phyloP scores from a whole-genome alignment of 2,329 filamentous ascomycete species.

The Blumeriella jaapii region DNA sequence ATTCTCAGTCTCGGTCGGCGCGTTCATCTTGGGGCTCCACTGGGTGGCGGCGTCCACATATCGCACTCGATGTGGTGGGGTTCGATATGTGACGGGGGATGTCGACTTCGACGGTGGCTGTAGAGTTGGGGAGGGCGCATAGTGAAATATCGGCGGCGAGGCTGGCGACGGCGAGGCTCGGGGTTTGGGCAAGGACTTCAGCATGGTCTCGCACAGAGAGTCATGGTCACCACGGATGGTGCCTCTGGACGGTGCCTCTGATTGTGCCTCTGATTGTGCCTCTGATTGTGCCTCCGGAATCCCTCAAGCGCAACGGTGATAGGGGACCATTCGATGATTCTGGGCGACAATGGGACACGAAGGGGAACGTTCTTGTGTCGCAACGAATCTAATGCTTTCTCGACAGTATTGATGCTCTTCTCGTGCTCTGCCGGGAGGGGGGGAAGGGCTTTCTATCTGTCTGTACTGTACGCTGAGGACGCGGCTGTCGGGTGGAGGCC shows the following conservation, averaged over 20 bases:
- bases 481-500: too few species aligned
- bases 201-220: slow-evolving; percentile 20
- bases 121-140: slow-evolving; percentile 21
- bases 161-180: slow-evolving; percentile 22
- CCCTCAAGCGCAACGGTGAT: too few species aligned
- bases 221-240: slow-evolving; percentile 16
- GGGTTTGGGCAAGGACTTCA: slow-evolving; percentile 21
- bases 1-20: slow-evolving; percentile 10
- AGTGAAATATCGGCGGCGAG: slow-evolving; percentile 22
- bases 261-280: too few species aligned
- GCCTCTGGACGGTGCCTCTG: neutral
- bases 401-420: too few species aligned
- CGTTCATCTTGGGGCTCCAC: slow-evolving; percentile 22
- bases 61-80: slow-evolving; percentile 12
- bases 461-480: too few species aligned
- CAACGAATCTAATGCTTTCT: too few species aligned
- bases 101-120: slow-evolving; percentile 15
- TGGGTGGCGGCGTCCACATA: slow-evolving; percentile 25
- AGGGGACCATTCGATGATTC: too few species aligned
- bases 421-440: too few species aligned
- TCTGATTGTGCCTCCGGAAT: too few species aligned
- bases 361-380: too few species aligned
- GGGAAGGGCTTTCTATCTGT: too few species aligned
- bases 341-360: too few species aligned
- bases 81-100: slow-evolving; percentile 9